A percentile compares a stretch with the other conserved stretches of the same genome.
Conservation (phyloP, 75 land plant genomes). For the Larix kaempferi region DNA sequence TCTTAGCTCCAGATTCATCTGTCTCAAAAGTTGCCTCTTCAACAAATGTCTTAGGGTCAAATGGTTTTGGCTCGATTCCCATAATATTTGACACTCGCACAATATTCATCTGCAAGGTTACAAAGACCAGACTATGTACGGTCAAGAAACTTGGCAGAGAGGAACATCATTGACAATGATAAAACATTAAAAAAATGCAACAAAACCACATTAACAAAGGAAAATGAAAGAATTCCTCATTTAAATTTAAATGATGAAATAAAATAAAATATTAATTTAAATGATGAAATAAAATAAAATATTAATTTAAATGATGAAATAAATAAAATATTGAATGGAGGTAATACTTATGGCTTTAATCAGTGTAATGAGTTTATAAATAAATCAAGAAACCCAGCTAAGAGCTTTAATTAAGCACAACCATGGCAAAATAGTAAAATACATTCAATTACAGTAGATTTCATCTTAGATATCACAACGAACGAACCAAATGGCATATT, state of each 20-base stretch:
- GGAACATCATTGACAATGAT: neutral
- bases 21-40: constrained; percentile 87
- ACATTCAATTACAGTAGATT: neutral
- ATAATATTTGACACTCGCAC: constrained; percentile 95
- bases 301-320: no score
- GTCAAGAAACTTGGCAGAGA: neutral
- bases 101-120: constrained; percentile 73
- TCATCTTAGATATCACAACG: neutral
- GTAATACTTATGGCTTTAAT: neutral
- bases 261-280: neutral
- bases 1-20: constrained; percentile 86
- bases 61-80: constrained; percentile 93
- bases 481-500: neutral
- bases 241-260: neutral
- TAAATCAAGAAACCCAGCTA: neutral
- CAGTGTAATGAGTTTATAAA: neutral
- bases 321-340: no score
- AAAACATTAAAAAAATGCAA: neutral
- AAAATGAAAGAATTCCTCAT: neutral
- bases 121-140: neutral
- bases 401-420: neutral
- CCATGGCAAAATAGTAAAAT: neutral
- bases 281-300: no score
- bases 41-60: constrained; percentile 94
- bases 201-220: neutral